A percentile compares a stretch with the other conserved stretches of the same genome.
phyloP scores from a whole-genome alignment of 192 early-diverging fungal species.

The Linnemannia exigua region DNA sequence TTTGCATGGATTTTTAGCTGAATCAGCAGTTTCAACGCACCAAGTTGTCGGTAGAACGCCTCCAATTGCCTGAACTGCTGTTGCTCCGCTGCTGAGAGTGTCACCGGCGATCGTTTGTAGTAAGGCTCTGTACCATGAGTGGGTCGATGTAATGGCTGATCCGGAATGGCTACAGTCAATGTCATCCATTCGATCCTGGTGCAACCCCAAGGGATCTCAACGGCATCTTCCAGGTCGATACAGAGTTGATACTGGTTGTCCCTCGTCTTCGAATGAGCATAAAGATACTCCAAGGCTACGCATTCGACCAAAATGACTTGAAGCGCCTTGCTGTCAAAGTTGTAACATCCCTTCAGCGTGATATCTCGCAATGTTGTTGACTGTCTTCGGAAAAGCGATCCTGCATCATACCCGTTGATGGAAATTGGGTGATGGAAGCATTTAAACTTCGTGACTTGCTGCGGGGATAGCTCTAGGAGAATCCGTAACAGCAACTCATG shows the following conservation, averaged over 20 bases:
- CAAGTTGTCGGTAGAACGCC: neutral
- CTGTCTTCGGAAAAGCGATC: neutral
- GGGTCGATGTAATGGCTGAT: neutral
- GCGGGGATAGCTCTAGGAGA: neutral
- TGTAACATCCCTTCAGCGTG: neutral
- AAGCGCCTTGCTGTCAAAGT: neutral
- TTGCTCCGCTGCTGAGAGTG: neutral
- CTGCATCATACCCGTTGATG: neutral
- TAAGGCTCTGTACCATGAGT: neutral
- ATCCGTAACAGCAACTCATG: neutral
- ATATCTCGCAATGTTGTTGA: neutral
- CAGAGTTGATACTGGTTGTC: neutral
- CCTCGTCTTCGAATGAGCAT: neutral
- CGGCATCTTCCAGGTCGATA: neutral
- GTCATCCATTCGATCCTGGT: neutral
- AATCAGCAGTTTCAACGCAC: neutral
- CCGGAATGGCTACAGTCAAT: neutral
- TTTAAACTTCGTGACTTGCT: neutral
- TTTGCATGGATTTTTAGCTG: neutral
- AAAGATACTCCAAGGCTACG: neutral
- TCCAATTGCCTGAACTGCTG: neutral
- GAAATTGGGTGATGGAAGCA: neutral
- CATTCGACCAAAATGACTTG: neutral
- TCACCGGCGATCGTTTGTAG: neutral
- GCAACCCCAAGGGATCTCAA: neutral